Evolutionary conservation across 108 stramenopile species (phyloP).

Genomic region (Epithemia pelagica): DNA sequence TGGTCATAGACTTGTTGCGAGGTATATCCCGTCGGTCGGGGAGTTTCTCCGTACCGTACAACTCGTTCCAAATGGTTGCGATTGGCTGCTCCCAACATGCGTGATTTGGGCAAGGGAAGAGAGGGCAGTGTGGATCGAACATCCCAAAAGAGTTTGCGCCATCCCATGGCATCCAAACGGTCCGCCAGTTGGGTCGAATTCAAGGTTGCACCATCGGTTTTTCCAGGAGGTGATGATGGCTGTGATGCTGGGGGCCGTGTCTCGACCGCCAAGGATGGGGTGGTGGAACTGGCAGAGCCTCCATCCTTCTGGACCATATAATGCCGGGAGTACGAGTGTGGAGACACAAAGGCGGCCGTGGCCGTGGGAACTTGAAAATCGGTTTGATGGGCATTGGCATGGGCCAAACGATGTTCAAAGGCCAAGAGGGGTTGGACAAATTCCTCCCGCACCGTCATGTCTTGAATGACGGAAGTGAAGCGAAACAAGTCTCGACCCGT

Average conservation of each 20-base stretch:
- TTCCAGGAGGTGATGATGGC: too few relatives aligned
- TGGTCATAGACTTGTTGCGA: slow-evolving; percentile 21
- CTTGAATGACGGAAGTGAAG: slow-evolving; percentile 35
- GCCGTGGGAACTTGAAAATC: slow-evolving; percentile 77
- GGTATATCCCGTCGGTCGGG: slow-evolving; percentile 18
- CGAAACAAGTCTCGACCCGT: slow-evolving; percentile 64
- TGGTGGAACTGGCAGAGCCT: too few relatives aligned
- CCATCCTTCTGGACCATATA: too few relatives aligned
- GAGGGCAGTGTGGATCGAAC: slow-evolving; percentile 38
- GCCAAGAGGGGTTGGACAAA: slow-evolving; percentile 52
- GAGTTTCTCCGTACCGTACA: too few relatives aligned
- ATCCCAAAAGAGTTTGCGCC: slow-evolving; percentile 76
- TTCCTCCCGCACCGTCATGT: slow-evolving; percentile 30
- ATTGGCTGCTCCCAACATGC: slow-evolving; percentile 6
- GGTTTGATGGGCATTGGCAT: slow-evolving; percentile 69
- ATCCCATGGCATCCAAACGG: slow-evolving; percentile 63
- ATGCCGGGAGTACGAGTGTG: background rate
- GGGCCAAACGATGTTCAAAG: slow-evolving; percentile 73
- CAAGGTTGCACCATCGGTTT: too few relatives aligned
- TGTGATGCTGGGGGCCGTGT: too few relatives aligned
- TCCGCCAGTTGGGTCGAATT: slow-evolving; percentile 27
- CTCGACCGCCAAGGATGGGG: too few relatives aligned
- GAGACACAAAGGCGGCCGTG: slow-evolving; percentile 69
- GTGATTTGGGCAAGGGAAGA: slow-evolving; percentile 2
- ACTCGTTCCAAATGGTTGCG: background rate